Conservation (phyloP, 2,329 filamentous ascomycete species). For the Ophiosphaerella herpotricha region DNA sequence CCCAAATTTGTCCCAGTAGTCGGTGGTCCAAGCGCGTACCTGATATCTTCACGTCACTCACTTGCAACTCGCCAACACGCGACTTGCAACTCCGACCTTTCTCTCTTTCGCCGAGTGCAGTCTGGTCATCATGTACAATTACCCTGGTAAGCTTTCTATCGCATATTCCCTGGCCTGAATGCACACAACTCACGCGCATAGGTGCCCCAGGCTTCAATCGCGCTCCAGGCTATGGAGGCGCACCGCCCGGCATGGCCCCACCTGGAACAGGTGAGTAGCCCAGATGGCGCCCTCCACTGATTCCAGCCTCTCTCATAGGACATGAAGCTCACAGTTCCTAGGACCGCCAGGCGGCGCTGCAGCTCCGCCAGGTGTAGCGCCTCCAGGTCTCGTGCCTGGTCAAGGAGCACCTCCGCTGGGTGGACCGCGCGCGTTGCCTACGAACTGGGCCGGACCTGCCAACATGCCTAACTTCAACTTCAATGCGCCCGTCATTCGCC, state of each 20-base stretch:
- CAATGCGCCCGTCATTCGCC: conserved; percentile 91
- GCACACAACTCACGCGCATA: conserved; percentile 20
- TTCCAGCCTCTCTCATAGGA: no score
- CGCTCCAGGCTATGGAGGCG: conserved; percentile 73
- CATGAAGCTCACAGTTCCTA: conserved; percentile 5
- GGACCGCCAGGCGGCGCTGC: conserved; percentile 19
- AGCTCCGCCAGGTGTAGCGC: conserved; percentile 74
- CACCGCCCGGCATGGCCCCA: conserved; percentile 75
- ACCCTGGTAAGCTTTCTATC: conserved; percentile 31
- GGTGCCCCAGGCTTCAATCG: conserved; percentile 69
- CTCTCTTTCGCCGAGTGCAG: no score
- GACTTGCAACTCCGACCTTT: no score
- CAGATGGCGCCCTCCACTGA: neutral
- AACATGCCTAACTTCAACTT: conserved; percentile 99
- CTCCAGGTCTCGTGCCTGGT: conserved; percentile 78
- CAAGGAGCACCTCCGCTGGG: conserved; percentile 74
- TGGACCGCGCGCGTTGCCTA: conserved; percentile 78
- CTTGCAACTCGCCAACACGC: no score
- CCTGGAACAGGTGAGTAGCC: conserved; percentile 75
- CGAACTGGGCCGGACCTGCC: conserved; percentile 83
- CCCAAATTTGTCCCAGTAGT: conserved; percentile 30
- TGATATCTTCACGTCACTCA: neutral
- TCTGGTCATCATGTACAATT: conserved; percentile 40
- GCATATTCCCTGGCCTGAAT: neutral
- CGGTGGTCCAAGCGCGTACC: conserved; percentile 15